Evolutionary conservation across 768 basidiomycete species (phyloP).

Genomic region (Cyclocybe aegerita): DNA sequence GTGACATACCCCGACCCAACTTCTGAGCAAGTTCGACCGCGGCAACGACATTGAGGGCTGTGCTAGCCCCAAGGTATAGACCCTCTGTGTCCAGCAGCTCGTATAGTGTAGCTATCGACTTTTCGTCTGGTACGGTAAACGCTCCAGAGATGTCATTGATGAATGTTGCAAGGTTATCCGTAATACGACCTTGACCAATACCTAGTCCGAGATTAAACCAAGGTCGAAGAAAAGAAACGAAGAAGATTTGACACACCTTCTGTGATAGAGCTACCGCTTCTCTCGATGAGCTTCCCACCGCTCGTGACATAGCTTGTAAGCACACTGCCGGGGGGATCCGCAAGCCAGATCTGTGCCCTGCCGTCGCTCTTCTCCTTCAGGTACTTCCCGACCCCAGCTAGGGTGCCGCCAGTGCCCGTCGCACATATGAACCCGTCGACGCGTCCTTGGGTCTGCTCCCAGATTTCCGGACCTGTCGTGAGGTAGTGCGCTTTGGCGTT

Average conservation of each 20-base stretch:
- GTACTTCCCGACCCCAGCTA: slow-evolving; percentile 85
- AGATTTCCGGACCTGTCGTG: slow-evolving; percentile 96
- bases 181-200: slow-evolving; percentile 96
- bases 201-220: slow-evolving; percentile 42
- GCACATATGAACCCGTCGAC: slow-evolving; percentile 92
- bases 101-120: slow-evolving; percentile 93
- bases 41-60: slow-evolving; percentile 93
- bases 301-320: slow-evolving; percentile 79
- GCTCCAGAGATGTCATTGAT: slow-evolving; percentile 79
- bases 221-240: background rate
- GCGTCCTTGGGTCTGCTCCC: slow-evolving; percentile 79
- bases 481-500: slow-evolving; percentile 87
- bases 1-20: slow-evolving; percentile 72
- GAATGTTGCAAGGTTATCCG: slow-evolving; percentile 85
- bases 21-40: slow-evolving; percentile 85
- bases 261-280: slow-evolving; percentile 86
- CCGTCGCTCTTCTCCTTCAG: slow-evolving; percentile 80
- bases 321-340: slow-evolving; percentile 96
- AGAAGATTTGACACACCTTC: slow-evolving; percentile 59
- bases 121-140: slow-evolving; percentile 82
- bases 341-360: slow-evolving; percentile 87
- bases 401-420: slow-evolving; percentile 94
- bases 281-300: slow-evolving; percentile 74
- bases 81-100: slow-evolving; percentile 91
- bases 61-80: slow-evolving; percentile 90